Evolutionary conservation across 148 eudicot genomes (phyloP).

Genomic region (Selenicereus undatus): DNA sequence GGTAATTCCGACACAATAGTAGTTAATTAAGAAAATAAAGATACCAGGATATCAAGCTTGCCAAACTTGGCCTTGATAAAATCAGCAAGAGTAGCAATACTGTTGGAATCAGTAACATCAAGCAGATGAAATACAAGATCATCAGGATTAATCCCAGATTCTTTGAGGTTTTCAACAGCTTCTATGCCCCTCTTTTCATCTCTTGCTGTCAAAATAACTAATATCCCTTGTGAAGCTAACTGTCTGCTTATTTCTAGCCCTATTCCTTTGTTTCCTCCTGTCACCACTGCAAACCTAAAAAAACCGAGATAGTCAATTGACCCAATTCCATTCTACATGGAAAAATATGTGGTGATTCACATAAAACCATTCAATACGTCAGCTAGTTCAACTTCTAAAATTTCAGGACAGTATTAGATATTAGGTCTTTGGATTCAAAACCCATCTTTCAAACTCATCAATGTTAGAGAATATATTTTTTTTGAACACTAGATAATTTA

Average conservation of each 20-base stretch:
- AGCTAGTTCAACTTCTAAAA: background rate
- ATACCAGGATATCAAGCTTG: conserved; percentile 62
- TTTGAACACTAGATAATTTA: too few relatives aligned
- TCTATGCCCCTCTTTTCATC: conserved; percentile 39
- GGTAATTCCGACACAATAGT: too few relatives aligned
- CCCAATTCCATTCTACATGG: too few relatives aligned
- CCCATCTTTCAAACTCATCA: too few relatives aligned
- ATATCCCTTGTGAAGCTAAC: conserved; percentile 42
- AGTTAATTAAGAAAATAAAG: too few relatives aligned
- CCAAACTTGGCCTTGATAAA: conserved; percentile 37
- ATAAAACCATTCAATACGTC: too few relatives aligned
- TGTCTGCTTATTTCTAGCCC: conserved; percentile 56
- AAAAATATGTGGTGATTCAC: too few relatives aligned
- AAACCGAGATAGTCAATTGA: background rate
- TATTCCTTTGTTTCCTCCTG: conserved; percentile 46
- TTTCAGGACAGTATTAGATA: background rate
- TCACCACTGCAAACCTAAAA: conserved; percentile 53
- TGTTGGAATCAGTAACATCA: conserved; percentile 40
- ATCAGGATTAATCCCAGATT: conserved; percentile 18
- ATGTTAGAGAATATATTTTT: too few relatives aligned
- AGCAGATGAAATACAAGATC: conserved; percentile 45
- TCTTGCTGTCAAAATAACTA: conserved; percentile 44
- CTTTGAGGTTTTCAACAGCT: conserved; percentile 27
- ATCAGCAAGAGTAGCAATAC: conserved; percentile 35
- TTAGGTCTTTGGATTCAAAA: too few relatives aligned